Percentiles rank a stretch among this genome's conserved stretches.
Evolutionary conservation across 2,329 filamentous ascomycete species (phyloP).

Genomic region (Clarireedia hainanense): DNA sequence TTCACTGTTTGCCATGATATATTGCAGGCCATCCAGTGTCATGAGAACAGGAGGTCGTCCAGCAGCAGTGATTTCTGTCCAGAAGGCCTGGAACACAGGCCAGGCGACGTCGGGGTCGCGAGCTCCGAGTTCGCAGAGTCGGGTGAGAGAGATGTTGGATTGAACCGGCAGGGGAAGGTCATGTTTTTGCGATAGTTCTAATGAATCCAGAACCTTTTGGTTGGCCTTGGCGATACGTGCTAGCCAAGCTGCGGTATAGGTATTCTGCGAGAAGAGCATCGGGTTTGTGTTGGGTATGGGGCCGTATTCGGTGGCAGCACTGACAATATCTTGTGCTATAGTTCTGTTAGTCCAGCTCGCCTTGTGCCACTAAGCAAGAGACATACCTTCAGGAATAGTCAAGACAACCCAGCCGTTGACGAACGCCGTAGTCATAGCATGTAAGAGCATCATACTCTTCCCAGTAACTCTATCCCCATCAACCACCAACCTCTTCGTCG

Average conservation of each 20-base stretch:
- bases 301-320: conserved; percentile 73
- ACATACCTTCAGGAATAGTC: conserved; percentile 77
- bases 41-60: conserved; percentile 54
- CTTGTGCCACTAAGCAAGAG: not conserved
- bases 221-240: conserved; percentile 68
- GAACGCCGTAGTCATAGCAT: conserved; percentile 75
- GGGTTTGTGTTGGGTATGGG: conserved; percentile 53
- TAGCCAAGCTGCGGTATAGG: conserved; percentile 69
- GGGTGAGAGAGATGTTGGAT: conserved; percentile 51
- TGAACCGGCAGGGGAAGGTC: conserved; percentile 53
- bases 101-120: conserved; percentile 72
- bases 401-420: conserved; percentile 84
- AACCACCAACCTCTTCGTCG: conserved; percentile 57
- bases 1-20: conserved; percentile 70
- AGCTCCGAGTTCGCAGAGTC: conserved; percentile 60
- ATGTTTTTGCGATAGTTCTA: conserved; percentile 43
- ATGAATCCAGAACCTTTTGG: conserved; percentile 48
- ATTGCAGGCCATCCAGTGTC: conserved; percentile 68
- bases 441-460: conserved; percentile 80
- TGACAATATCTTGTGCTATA: conserved; percentile 71
- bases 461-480: conserved; percentile 68
- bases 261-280: conserved; percentile 66
- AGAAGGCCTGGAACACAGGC: conserved; percentile 73
- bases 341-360: conserved; percentile 11
- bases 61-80: conserved; percentile 63